These are phyloP conservation scores for Candida wancherniae DNA, from an alignment of 805 yeast genomes.

Conservation along the genomic window DNA sequence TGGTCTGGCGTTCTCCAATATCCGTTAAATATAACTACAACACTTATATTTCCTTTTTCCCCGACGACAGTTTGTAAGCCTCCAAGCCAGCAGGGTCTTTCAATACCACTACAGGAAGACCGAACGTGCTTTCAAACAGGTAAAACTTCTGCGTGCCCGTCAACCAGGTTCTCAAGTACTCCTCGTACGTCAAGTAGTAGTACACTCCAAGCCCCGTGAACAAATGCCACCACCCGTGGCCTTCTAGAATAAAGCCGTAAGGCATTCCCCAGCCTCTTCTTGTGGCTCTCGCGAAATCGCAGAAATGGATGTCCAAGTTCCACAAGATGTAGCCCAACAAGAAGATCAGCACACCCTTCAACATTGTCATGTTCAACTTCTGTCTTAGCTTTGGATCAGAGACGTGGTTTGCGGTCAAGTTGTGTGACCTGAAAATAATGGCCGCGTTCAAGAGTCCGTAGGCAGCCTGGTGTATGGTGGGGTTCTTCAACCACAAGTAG, in stretches of 20 bases:
- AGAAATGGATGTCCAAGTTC: constrained; percentile 84
- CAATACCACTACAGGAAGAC: constrained; percentile 23
- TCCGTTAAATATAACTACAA: no score
- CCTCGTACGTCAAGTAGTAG: constrained; percentile 73
- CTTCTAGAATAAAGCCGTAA: constrained; percentile 77
- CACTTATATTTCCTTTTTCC: constrained; percentile 5
- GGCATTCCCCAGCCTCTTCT: constrained; percentile 76
- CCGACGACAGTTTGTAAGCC: constrained; percentile 4
- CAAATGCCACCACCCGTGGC: constrained; percentile 98
- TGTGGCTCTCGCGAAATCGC: constrained; percentile 50
- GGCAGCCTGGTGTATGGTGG: constrained; percentile 83
- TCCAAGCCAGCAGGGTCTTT: constrained; percentile 13
- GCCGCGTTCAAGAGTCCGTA: constrained; percentile 75
- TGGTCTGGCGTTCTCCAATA: no score
- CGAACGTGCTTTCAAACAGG: constrained; percentile 50
- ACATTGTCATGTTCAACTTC: constrained; percentile 53
- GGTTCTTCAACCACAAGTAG: constrained; percentile 71
- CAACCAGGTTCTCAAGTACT: constrained; percentile 66
- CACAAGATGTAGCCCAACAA: constrained; percentile 74
- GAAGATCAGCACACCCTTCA: constrained; percentile 58
- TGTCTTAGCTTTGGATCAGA: constrained; percentile 41
- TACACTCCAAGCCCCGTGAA: constrained; percentile 86
- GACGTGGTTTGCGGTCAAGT: constrained; percentile 50
- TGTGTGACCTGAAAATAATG: constrained; percentile 58
- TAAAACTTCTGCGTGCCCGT: constrained; percentile 53